A percentile compares a stretch with the other conserved stretches of the same genome.
phyloP scores from a whole-genome alignment of 768 basidiomycete species.

The Mycena capillaripes region DNA sequence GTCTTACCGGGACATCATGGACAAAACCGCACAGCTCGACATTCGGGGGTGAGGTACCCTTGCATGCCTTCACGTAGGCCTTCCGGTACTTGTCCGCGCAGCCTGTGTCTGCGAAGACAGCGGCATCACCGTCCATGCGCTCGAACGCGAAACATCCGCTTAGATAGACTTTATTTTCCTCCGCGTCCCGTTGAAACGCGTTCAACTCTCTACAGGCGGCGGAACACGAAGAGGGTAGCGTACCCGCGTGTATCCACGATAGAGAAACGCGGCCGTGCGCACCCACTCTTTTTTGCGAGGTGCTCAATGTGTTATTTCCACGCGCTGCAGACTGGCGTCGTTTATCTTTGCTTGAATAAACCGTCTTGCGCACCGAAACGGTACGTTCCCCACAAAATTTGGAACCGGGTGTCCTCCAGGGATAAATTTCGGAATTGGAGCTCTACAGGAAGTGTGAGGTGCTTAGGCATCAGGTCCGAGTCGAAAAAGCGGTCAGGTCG shows the following conservation, averaged over 20 bases:
- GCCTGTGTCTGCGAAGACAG: neutral
- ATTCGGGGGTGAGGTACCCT: conserved; percentile 11
- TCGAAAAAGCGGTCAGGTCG: neutral
- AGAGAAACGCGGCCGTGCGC: neutral
- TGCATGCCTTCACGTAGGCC: conserved; percentile 10
- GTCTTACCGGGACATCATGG: conserved; percentile 27
- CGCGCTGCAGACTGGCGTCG: conserved; percentile 19
- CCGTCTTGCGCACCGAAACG: conserved; percentile 19
- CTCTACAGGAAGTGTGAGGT: conserved; percentile 22
- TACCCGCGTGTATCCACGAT: conserved; percentile 10
- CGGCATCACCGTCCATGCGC: conserved; percentile 23
- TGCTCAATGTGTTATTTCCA: conserved; percentile 26
- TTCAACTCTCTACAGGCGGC: too few relatives aligned
- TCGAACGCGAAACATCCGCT: conserved; percentile 14
- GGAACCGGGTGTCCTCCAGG: neutral
- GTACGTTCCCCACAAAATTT: conserved; percentile 16
- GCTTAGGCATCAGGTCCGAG: conserved; percentile 30
- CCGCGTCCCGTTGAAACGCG: neutral
- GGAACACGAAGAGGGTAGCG: neutral
- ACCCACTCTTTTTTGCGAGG: conserved; percentile 30
- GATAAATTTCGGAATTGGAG: conserved; percentile 15
- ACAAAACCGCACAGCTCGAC: conserved; percentile 22
- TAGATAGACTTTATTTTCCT: conserved; percentile 16
- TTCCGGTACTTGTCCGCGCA: conserved; percentile 16
- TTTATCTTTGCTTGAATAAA: too few relatives aligned